Conservation (phyloP, 2,329 filamentous ascomycete species). For the Talaromyces amestolkiae region DNA sequence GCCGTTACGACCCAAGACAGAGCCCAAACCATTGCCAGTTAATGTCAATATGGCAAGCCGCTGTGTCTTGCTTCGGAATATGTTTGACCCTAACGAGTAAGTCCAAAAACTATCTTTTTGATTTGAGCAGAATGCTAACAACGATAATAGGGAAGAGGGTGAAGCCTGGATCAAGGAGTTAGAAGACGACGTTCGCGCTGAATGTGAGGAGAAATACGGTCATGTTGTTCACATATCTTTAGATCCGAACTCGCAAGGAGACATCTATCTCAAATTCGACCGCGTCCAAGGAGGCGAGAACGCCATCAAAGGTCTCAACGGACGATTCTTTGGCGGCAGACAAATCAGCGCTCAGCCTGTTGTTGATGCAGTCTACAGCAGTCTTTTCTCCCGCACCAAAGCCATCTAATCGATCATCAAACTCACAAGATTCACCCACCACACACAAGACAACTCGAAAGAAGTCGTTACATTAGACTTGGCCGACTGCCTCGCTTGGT, state of each 20-base stretch:
- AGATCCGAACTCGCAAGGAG: conserved; percentile 89
- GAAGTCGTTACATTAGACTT: conserved; percentile 19
- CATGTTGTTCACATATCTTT: conserved; percentile 95
- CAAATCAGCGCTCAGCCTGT: conserved; percentile 94
- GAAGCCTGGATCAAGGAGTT: conserved; percentile 89
- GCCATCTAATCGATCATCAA: conserved; percentile 58
- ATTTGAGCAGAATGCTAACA: neutral
- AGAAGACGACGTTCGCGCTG: conserved; percentile 85
- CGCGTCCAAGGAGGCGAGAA: conserved; percentile 93
- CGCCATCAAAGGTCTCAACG: conserved; percentile 95
- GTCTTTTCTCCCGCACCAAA: conserved; percentile 83
- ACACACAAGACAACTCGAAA: neutral
- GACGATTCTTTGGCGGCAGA: conserved; percentile 88
- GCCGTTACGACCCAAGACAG: conserved; percentile 73
- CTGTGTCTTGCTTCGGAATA: conserved; percentile 91
- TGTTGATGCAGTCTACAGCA: conserved; percentile 98
- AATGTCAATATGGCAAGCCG: conserved; percentile 90
- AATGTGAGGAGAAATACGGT: conserved; percentile 94
- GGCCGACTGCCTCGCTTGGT: conserved; percentile 23
- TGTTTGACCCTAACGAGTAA: conserved; percentile 90
- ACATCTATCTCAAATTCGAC: conserved; percentile 98
- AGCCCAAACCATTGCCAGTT: conserved; percentile 73
- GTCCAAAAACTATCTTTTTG: conserved; percentile 38
- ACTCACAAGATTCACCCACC: neutral
- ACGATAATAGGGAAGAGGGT: conserved; percentile 67